A percentile compares a stretch with the other conserved stretches of the same genome.
Evolutionary conservation across 345 rosid genomes (phyloP).

Genomic region (Salix viminalis): DNA sequence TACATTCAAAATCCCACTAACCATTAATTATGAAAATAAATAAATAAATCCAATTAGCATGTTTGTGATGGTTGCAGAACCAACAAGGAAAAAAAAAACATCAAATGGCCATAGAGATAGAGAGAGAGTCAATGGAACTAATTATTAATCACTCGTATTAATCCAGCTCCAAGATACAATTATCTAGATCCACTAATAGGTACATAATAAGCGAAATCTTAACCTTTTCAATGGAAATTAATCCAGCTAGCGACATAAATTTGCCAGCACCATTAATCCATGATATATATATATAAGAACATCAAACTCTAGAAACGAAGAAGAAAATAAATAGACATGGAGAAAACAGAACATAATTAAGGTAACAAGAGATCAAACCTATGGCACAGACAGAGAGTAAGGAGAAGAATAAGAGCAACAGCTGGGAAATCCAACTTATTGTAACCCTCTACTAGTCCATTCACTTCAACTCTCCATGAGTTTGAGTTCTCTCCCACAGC

Average conservation of each 20-base stretch:
- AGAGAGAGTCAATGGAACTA: constrained; percentile 6
- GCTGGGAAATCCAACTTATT: constrained; percentile 79
- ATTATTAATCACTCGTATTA: constrained; percentile 1
- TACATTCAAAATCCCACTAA: constrained; percentile 20
- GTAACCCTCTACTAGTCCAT: constrained; percentile 56
- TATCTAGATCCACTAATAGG: constrained; percentile 6
- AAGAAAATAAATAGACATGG: not conserved
- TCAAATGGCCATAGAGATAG: not conserved
- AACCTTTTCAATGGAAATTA: constrained; percentile 2
- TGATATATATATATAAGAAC: not conserved
- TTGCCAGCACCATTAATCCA: not conserved
- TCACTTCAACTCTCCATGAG: constrained; percentile 69
- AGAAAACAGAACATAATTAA: not conserved
- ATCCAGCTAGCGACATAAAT: constrained; percentile 1
- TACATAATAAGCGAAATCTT: not conserved
- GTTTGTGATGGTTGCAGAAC: not conserved
- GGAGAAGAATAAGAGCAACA: constrained; percentile 75
- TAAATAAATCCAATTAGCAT: not conserved
- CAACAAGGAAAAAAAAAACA: constrained; percentile 6
- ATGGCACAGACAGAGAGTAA: constrained; percentile 77
- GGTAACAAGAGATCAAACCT: constrained; percentile 39
- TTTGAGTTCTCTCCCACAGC: constrained; percentile 57
- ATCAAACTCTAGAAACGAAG: not conserved
- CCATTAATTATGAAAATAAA: not conserved
- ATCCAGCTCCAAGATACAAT: not conserved